A percentile compares a stretch with the other conserved stretches of the same genome.
These are phyloP conservation scores for Halophytophthora batemanensis DNA, from an alignment of 352 stramenopile species.

Conservation along the genomic window DNA sequence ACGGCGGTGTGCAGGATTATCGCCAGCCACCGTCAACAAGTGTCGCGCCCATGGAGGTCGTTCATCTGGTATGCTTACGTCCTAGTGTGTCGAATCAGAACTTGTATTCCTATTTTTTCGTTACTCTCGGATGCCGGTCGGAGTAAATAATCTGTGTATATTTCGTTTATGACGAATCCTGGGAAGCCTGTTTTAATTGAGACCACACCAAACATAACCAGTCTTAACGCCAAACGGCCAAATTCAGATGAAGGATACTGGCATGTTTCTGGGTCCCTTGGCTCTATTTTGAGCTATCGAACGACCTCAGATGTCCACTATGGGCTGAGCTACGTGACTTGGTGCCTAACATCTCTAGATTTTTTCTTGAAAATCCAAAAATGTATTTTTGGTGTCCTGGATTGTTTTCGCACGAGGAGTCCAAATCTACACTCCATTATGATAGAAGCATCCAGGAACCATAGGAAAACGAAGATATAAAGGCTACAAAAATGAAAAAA, in stretches of 20 bases:
- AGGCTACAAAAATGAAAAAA: not conserved
- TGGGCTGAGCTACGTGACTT: not conserved
- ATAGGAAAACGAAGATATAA: not conserved
- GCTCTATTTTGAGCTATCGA: not conserved
- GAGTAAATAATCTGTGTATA: too few relatives aligned
- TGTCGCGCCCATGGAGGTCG: too few relatives aligned
- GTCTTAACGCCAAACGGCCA: not conserved
- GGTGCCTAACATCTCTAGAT: not conserved
- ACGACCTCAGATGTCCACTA: not conserved
- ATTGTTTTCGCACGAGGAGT: not conserved
- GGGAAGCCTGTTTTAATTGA: too few relatives aligned
- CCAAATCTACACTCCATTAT: conserved; percentile 2
- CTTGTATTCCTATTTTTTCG: too few relatives aligned
- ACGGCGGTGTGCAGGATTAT: too few relatives aligned
- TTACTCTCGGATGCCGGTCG: too few relatives aligned
- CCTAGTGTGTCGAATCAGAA: too few relatives aligned
- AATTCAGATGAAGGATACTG: not conserved
- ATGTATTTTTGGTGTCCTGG: not conserved
- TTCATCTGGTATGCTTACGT: too few relatives aligned
- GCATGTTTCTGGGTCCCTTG: not conserved
- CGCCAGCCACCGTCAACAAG: too few relatives aligned
- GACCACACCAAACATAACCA: not conserved
- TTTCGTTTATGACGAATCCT: too few relatives aligned
- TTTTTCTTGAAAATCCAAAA: conserved; percentile 1
- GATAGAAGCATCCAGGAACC: not conserved